These are phyloP conservation scores for Vaccinium corymbosum DNA, from an alignment of 148 eudicot genomes.

Conservation along the genomic window DNA sequence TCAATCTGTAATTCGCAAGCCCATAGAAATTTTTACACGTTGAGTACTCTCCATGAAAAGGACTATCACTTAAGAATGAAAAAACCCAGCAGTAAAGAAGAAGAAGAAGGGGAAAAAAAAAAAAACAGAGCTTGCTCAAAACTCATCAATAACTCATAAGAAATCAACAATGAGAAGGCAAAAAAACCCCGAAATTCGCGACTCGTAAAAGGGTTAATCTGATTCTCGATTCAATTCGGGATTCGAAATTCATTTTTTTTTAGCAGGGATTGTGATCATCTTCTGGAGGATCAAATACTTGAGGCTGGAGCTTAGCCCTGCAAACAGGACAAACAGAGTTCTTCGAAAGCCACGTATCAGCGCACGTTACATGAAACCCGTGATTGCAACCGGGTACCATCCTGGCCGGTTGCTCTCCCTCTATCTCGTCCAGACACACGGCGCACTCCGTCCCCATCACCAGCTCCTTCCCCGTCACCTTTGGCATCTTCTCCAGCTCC, in stretches of 20 bases:
- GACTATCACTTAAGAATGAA: too few species aligned
- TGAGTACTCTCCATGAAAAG: too few species aligned
- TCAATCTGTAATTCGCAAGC: too few species aligned
- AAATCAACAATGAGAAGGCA: too few species aligned
- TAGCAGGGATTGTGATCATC: constrained; percentile 49
- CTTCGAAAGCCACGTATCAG: constrained; percentile 75
- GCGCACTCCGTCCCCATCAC: constrained; percentile 76
- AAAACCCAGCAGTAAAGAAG: too few species aligned
- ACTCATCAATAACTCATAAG: too few species aligned
- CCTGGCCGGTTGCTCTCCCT: constrained; percentile 62
- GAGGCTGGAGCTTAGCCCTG: constrained; percentile 54
- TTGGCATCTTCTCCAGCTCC: constrained; percentile 71
- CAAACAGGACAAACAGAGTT: constrained; percentile 84
- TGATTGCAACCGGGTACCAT: constrained; percentile 93
- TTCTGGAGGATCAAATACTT: constrained; percentile 32
- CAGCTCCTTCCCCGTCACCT: constrained; percentile 58
- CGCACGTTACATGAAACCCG: constrained; percentile 84
- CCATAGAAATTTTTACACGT: too few species aligned
- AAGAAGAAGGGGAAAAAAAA: too few species aligned
- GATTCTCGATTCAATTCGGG: too few species aligned
- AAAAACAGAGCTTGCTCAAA: too few species aligned
- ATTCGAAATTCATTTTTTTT: background rate
- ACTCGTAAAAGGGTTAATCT: too few species aligned
- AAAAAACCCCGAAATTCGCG: too few species aligned
- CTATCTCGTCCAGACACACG: constrained; percentile 81